Base-by-base conservation (phyloP, 1,284 basidiomycete genomes). In the Malassezia yamatoensis region DNA sequence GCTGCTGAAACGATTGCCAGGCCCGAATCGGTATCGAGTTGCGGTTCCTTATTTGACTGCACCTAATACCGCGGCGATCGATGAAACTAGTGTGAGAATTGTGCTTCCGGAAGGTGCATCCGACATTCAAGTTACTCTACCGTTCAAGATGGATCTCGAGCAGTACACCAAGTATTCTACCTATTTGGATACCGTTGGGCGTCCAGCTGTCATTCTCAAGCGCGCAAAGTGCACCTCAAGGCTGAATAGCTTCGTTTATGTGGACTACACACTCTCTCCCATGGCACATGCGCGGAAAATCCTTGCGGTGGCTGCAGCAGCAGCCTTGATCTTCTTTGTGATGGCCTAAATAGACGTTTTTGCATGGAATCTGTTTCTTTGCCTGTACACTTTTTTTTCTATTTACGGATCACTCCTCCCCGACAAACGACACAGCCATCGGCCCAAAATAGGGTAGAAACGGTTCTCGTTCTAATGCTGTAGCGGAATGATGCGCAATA, bases 61-160 rank as follows among this genome's bases (percentile, higher is more conserved):
- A 12, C 79, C 94, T 59, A 83, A 85, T 40, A 86, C 85, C 36
- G 81, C 88, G 1, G 85, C 90, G 24, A 82, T 93, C 18, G 81
- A 91, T 62, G 79, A 86, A n/a, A 86, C 85, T 1, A 83, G 85
- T 67, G 71, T 94, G 38, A 82, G 80, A 62, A 82, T 98, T 59
- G 81, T 94, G 59, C 77, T 99, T 21, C 94, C 94, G 0, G 93
- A 99, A 73, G 91, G 90, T 13, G 90, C 93, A 15, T 85, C 90
- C 67, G 80, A 88, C 80, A 20, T 60, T 10, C 36, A 85, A 60
- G 82, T 88, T 56, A 79, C 78, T 49, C 77, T 84, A 3, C 90
- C 93, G 1, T 96, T 93, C 79, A 78, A 83, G 1, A 81, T 88
- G 7, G 76, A 84, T 61, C 78, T 79, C 29, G 83, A 82, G 64